Evolutionary conservation across 2,329 filamentous ascomycete species (phyloP), one percentile per base, ranked within the genome.

Genomic region (Nemania serpens): DNA sequence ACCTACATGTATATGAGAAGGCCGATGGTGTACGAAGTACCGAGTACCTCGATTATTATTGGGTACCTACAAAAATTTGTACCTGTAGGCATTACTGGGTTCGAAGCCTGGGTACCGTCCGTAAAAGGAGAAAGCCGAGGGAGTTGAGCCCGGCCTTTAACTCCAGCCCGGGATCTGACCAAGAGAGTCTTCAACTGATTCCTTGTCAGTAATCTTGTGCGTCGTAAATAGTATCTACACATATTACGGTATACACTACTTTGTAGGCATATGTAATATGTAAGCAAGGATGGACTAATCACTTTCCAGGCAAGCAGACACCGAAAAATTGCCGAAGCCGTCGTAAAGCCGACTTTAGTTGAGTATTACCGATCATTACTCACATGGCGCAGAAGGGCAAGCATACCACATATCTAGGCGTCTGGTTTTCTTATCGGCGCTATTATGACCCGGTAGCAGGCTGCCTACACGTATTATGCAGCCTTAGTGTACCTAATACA

Each of bases 151-250:
- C 61, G 56, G 57, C 36, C 57, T 54, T 29, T 63, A 60, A 60
- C 55, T 61, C 58, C 51, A 58, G 45, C n/a, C 57, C 61, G 61
- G 36, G 59, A 59, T 59, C 51, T 52, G 55, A 47, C 59, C 46
- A 50, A 62, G 12, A 18, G 36, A 29, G 25, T 29, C 25, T 29
- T 29, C 25, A 3, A 29, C 4, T 29, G 3, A 7, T 7, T 29
- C 25, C 25, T 3, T 29, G 25, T 29, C 25, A 7, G 25, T 29
- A 7, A 29, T 29, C 4, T 29, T 29, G 4, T 7, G 7, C 7
- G 25, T 29, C 25, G 25, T 4, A 29, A 29, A 29, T 29, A 29
- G 25, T 7, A 29, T 29, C 25, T 29, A 4, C 25, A 29, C 25
- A 29, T 29, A 29, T 7, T 29, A 29, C 7, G 25, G n/a, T 7